These are phyloP conservation scores for Plasmodium knowlesi DNA, from an alignment of 169 alveolate species.

Conservation along the genomic window DNA sequence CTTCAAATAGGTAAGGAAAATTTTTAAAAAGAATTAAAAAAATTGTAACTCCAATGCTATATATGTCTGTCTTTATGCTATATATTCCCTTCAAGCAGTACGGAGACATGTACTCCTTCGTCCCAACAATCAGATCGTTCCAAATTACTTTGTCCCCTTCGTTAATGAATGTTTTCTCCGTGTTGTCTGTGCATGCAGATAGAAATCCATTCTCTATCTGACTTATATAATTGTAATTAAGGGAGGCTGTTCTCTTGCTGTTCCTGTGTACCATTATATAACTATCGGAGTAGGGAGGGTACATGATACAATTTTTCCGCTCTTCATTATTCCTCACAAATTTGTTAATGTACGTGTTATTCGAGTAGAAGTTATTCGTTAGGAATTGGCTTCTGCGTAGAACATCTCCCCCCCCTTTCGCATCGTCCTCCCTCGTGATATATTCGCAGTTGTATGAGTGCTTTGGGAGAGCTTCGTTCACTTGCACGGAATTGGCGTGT, in stretches of 20 bases:
- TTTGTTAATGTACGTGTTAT: slow-evolving; percentile 23
- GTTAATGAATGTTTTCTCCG: slow-evolving; percentile 42
- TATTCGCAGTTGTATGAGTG: not conserved
- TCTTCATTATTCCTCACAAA: slow-evolving; percentile 10
- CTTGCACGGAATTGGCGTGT: not conserved
- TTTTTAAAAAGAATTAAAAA: slow-evolving; percentile 65
- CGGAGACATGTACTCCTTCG: slow-evolving; percentile 72
- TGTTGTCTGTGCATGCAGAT: slow-evolving; percentile 44
- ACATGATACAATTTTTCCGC: not conserved
- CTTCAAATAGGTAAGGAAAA: slow-evolving; percentile 66
- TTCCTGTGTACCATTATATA: slow-evolving; percentile 12
- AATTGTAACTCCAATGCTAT: slow-evolving; percentile 65
- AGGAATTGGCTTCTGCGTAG: not conserved
- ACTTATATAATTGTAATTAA: slow-evolving; percentile 25
- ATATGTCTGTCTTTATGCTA: slow-evolving; percentile 60
- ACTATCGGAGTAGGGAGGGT: slow-evolving; percentile 21
- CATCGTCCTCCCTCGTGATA: not conserved
- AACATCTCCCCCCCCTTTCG: not conserved
- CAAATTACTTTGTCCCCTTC: slow-evolving; percentile 39
- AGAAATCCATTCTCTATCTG: slow-evolving; percentile 2
- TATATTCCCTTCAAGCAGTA: slow-evolving; percentile 57
- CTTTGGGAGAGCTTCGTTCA: not conserved
- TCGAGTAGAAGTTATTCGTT: slow-evolving; percentile 12
- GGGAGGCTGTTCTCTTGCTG: slow-evolving; percentile 25
- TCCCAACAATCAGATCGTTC: slow-evolving; percentile 62